Evolutionary conservation across 2,329 filamentous ascomycete species (phyloP).

Genomic region (Trichoderma sp.): DNA sequence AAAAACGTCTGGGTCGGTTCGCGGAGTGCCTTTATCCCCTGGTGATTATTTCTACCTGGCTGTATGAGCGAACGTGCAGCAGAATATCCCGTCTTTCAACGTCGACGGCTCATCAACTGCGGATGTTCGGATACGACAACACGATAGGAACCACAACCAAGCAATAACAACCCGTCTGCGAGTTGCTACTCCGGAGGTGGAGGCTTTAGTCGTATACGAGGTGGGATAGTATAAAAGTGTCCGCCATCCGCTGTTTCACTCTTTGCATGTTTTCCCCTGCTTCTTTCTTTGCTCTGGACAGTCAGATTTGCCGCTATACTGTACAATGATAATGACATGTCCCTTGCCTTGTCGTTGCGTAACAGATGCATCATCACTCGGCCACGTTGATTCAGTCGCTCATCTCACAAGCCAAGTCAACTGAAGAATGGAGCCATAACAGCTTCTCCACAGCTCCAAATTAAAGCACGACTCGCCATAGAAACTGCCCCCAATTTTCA

Average conservation of each 20-base stretch:
- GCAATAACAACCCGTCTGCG: too few relatives aligned
- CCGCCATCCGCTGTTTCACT: background rate
- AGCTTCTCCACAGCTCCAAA: background rate
- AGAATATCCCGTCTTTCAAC: background rate
- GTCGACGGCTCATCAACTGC: too few relatives aligned
- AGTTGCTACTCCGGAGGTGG: too few relatives aligned
- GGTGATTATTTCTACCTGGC: too few relatives aligned
- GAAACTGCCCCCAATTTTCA: background rate
- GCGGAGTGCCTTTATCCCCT: too few relatives aligned
- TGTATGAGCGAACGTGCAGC: too few relatives aligned
- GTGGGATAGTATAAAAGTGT: background rate
- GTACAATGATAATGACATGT: background rate
- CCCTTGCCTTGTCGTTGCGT: background rate
- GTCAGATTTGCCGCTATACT: background rate
- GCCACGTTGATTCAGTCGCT: background rate
- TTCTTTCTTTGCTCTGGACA: background rate
- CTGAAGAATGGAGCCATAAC: background rate
- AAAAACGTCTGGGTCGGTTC: too few relatives aligned
- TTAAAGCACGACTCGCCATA: constrained; percentile 5
- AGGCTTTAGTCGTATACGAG: background rate
- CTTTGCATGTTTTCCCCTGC: background rate
- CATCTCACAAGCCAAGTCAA: background rate
- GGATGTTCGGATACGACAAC: too few relatives aligned
- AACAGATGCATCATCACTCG: background rate
- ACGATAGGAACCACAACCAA: too few relatives aligned